Conservation (phyloP, 2,329 filamentous ascomycete genomes). For the Cryphonectria japonica region DNA sequence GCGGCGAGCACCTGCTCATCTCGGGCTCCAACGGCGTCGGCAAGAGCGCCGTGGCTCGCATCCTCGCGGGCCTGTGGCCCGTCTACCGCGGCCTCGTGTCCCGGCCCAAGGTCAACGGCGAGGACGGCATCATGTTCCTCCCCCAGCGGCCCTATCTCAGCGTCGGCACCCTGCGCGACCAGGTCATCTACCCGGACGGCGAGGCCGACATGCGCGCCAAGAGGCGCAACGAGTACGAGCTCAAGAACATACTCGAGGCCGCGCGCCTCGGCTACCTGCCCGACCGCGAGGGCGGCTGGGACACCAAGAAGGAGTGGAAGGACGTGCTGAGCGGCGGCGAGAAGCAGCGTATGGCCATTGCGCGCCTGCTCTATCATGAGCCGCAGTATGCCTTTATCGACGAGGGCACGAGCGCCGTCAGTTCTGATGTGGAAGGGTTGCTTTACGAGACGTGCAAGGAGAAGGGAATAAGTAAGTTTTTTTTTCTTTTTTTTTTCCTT, state of each 20-base stretch:
- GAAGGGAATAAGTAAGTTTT: conserved; percentile 81
- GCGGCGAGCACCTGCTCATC: conserved; percentile 91
- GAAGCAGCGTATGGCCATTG: conserved; percentile 94
- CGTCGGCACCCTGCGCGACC: conserved; percentile 89
- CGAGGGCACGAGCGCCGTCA: conserved; percentile 93
- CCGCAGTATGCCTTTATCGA: conserved; percentile 93
- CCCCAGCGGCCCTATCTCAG: conserved; percentile 92
- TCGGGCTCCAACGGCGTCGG: conserved; percentile 94
- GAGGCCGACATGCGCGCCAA: conserved; percentile 91
- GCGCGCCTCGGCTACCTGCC: conserved; percentile 88
- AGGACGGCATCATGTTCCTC: conserved; percentile 97
- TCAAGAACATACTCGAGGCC: conserved; percentile 78
- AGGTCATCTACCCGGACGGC: conserved; percentile 96
- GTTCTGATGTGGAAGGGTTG: conserved; percentile 89
- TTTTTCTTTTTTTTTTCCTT: not conserved
- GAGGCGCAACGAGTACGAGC: conserved; percentile 75
- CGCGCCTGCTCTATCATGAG: conserved; percentile 90
- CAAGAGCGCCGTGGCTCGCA: conserved; percentile 84
- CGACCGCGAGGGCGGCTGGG: conserved; percentile 92
- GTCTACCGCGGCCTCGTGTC: conserved; percentile 92
- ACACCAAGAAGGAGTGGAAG: conserved; percentile 97
- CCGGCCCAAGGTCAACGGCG: conserved; percentile 76
- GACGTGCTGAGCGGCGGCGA: conserved; percentile 96
- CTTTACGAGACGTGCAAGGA: conserved; percentile 93
- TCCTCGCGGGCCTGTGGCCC: conserved; percentile 93